These are phyloP conservation scores for Yamadazyma ubonensis DNA, from an alignment of 805 yeast genomes.

Conservation along the genomic window DNA sequence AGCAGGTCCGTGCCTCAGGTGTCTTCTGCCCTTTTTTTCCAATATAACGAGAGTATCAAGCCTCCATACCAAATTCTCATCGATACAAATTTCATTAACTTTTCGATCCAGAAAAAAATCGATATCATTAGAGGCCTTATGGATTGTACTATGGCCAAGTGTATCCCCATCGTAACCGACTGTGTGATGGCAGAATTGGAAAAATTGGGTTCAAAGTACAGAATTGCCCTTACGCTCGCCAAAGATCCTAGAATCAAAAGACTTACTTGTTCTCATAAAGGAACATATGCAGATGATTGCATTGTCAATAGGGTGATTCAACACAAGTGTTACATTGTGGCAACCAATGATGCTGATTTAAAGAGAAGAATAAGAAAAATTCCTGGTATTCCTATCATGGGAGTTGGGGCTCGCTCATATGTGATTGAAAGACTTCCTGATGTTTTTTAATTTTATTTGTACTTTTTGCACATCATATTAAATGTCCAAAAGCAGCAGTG, in stretches of 20 bases:
- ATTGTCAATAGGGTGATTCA: constrained; percentile 89
- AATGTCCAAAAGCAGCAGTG: not conserved
- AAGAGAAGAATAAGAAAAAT: constrained; percentile 92
- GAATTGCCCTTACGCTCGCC: constrained; percentile 90
- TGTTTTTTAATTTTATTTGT: constrained; percentile 54
- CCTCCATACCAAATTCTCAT: constrained; percentile 98
- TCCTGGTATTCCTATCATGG: constrained; percentile 96
- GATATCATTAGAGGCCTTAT: constrained; percentile 95
- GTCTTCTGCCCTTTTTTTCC: constrained; percentile 92
- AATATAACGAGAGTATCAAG: constrained; percentile 86
- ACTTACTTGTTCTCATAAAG: constrained; percentile 86
- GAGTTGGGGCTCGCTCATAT: constrained; percentile 91
- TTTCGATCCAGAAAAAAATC: constrained; percentile 92
- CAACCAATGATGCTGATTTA: constrained; percentile 96
- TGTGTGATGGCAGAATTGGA: constrained; percentile 98
- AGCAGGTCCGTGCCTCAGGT: constrained; percentile 72
- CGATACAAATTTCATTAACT: constrained; percentile 96
- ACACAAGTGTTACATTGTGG: constrained; percentile 95
- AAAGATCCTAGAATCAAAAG: constrained; percentile 90
- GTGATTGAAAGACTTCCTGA: constrained; percentile 95
- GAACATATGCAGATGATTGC: constrained; percentile 98
- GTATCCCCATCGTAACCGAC: constrained; percentile 93
- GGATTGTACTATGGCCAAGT: constrained; percentile 92
- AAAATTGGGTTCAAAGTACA: constrained; percentile 88
- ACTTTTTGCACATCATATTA: not conserved